Base-by-base conservation (phyloP, 2,329 filamentous ascomycete genomes). In the Sclerotinia nivalis region DNA sequence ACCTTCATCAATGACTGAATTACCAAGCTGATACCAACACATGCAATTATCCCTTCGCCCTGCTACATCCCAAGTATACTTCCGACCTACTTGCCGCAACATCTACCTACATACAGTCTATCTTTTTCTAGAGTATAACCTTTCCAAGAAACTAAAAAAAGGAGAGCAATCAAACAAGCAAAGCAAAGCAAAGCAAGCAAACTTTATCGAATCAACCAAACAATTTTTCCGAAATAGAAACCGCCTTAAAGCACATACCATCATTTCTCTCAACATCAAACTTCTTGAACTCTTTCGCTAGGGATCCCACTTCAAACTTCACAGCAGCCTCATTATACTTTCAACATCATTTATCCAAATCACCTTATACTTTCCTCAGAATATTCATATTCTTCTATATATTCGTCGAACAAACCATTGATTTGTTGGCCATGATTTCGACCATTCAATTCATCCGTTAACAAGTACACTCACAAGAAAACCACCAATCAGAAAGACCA, bases 31-130 rank as follows among this genome's bases (percentile, higher is more conserved):
- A 37, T 52, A 69, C 34, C 58, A 34, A 54, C 20, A 64, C 58
- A 69, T 69, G 67, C 67, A 69, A 64, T 55, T 37, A 64, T 62
- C 67, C 67, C 40, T 55, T 47, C 45, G 47, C 59, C 25, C 56
- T 68, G 59, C 66, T 34, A 45, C 66, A 68, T 62, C 45, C n/a
- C 45, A 68, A 68, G 66, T 68, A 62, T 69, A 64, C 37, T 64
- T 69, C 67, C 67, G 67, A 55, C 18, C 25, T 54, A 25, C 22
- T 34, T 54, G 47, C 49, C 25, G 67, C 58, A 37, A 34, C 13
- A 40, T 12, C 37, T 31, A n/a, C n/a, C n/a, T n/a, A n/a, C 8
- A 37, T 37, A 10, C 15, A 25, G 37, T 54, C n/a, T 9, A 25
- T 54, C 58, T 31, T 34, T 64, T 55, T 22, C 45, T 54, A 52